These are phyloP conservation scores for Dactylellina haptotyla DNA, from an alignment of 2,329 filamentous ascomycete species.

Conservation along the genomic window DNA sequence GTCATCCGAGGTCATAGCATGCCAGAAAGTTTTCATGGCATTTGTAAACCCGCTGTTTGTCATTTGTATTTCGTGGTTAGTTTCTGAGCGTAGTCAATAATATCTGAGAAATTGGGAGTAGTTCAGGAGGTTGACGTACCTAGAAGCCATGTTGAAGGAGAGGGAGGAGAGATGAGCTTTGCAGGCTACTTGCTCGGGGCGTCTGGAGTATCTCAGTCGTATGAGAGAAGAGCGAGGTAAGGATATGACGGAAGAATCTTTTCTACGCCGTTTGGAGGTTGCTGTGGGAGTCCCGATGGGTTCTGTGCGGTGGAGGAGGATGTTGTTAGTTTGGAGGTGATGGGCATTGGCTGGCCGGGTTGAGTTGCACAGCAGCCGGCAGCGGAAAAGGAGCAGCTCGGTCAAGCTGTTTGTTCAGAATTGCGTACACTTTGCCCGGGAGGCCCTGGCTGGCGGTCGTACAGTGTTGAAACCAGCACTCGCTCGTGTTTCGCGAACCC, in stretches of 20 bases:
- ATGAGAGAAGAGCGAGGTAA: background rate
- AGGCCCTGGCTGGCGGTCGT: background rate
- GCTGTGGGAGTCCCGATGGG: no score
- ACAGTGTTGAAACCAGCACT: background rate
- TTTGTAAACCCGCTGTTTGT: constrained; percentile 65
- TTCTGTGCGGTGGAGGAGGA: no score
- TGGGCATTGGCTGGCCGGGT: no score
- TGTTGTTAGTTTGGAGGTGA: no score
- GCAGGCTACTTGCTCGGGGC: constrained; percentile 10
- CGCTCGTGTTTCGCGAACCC: no score
- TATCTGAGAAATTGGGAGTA: no score
- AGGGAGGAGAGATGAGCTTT: constrained; percentile 27
- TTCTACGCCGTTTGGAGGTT: background rate
- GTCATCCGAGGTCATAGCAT: constrained; percentile 81
- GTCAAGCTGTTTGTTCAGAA: no score
- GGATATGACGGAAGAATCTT: background rate
- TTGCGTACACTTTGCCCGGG: no score
- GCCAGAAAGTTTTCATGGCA: constrained; percentile 92
- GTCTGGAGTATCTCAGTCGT: background rate
- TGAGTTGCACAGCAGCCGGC: no score
- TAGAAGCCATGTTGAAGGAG: constrained; percentile 50
- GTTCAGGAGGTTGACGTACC: constrained; percentile 26
- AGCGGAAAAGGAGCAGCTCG: no score
- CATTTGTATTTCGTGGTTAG: no score
- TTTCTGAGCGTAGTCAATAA: no score